A percentile compares a stretch with the other conserved stretches of the same genome.
Conservation (phyloP, 139 green algal species). For the Closterium sp. region DNA sequence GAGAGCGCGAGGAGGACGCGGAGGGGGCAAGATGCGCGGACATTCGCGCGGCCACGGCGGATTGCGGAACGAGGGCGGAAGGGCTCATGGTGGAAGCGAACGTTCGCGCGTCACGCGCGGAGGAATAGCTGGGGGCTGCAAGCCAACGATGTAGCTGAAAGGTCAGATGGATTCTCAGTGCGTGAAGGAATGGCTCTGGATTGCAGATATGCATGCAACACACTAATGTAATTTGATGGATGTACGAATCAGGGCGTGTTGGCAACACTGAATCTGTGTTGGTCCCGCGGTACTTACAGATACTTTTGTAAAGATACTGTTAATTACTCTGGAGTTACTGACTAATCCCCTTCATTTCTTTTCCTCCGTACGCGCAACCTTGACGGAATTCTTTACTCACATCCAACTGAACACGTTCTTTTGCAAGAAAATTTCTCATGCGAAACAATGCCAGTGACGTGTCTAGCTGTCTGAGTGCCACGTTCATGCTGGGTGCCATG, state of each 20-base stretch:
- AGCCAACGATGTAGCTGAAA: too few relatives aligned
- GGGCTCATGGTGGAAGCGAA: background rate
- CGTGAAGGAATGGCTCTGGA: too few relatives aligned
- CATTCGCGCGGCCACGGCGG: background rate
- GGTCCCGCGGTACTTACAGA: too few relatives aligned
- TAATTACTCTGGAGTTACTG: too few relatives aligned
- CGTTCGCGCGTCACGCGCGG: background rate
- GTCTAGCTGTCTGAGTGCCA: background rate
- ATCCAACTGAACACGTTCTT: background rate
- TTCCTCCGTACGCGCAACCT: too few relatives aligned
- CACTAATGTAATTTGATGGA: too few relatives aligned
- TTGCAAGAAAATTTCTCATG: background rate
- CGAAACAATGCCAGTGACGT: background rate
- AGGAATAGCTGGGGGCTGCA: too few relatives aligned
- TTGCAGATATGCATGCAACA: too few relatives aligned
- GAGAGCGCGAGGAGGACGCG: background rate
- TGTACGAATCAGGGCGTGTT: background rate
- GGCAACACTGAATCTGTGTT: background rate
- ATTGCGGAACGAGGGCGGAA: background rate
- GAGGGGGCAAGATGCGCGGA: background rate
- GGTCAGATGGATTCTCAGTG: too few relatives aligned
- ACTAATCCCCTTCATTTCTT: too few relatives aligned
- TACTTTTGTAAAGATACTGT: too few relatives aligned
- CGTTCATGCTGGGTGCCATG: background rate
- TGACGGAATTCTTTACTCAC: too few relatives aligned